A percentile compares a stretch with the other conserved stretches of the same genome.
These are phyloP conservation scores for Halenospora varia DNA, from an alignment of 495 filamentous ascomycete species.

Conservation along the genomic window DNA sequence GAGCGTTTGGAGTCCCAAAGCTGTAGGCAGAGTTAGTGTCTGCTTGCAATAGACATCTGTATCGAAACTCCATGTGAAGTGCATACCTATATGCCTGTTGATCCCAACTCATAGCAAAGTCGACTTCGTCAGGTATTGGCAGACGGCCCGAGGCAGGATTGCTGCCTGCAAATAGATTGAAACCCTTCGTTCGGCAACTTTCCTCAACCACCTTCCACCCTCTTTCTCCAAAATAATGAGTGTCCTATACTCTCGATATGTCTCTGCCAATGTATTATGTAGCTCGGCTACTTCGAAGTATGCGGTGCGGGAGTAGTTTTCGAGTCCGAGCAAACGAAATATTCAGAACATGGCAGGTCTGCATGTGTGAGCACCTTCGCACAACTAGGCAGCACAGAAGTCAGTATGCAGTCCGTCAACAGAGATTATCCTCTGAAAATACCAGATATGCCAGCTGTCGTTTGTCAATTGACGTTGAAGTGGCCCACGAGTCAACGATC, in stretches of 20 bases:
- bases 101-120: slow-evolving; percentile 73
- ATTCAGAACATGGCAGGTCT: slow-evolving; percentile 1
- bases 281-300: not conserved
- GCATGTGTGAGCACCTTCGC: not conserved
- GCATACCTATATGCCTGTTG: slow-evolving; percentile 67
- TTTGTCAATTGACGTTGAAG: slow-evolving; percentile 1
- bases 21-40: slow-evolving; percentile 34
- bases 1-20: slow-evolving; percentile 74
- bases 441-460: not conserved
- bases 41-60: not conserved
- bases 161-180: slow-evolving; percentile 12
- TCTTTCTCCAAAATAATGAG: not conserved
- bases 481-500: not conserved
- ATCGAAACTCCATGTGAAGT: no score
- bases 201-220: slow-evolving; percentile 15
- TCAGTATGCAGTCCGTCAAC: slow-evolving; percentile 1
- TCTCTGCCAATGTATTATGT: not conserved
- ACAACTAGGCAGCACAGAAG: not conserved
- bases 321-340: not conserved
- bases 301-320: not conserved
- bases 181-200: not conserved
- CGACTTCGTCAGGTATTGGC: slow-evolving; percentile 9
- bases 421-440: not conserved
- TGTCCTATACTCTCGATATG: not conserved
- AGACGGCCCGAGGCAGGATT: slow-evolving; percentile 16